Evolutionary conservation across 2,329 filamentous ascomycete species (phyloP).

Genomic region (Arthrobotrys conoides): DNA sequence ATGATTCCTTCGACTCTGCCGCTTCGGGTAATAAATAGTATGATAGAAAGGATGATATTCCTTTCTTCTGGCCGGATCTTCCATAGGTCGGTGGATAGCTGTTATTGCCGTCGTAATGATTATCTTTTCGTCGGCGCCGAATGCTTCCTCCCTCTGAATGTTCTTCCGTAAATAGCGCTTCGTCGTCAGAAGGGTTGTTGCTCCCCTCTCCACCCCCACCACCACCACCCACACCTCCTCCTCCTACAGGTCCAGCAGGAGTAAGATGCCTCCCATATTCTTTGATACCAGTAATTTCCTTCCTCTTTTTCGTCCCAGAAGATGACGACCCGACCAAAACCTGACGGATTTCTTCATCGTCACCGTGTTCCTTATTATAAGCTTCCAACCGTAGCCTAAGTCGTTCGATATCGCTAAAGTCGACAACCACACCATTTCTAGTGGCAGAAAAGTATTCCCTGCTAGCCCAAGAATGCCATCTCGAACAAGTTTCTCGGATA

Average conservation of each 20-base stretch:
- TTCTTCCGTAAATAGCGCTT: conserved; percentile 50
- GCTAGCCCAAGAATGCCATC: conserved; percentile 60
- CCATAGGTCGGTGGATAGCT: background rate
- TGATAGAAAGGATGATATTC: conserved; percentile 56
- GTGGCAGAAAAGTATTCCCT: conserved; percentile 58
- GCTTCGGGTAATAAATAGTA: conserved; percentile 56
- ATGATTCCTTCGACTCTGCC: conserved; percentile 54
- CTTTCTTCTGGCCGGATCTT: conserved; percentile 32
- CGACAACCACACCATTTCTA: conserved; percentile 49
- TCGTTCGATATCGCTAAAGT: conserved; percentile 56
- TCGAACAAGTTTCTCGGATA: conserved; percentile 50
- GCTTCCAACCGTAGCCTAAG: conserved; percentile 46
- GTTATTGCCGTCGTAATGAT: background rate
- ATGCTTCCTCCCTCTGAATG: conserved; percentile 50
- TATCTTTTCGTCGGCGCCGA: conserved; percentile 31
- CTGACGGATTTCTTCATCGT: conserved; percentile 39
- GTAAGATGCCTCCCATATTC: conserved; percentile 14
- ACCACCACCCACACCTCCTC: background rate
- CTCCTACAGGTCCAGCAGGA: background rate
- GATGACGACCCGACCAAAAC: conserved; percentile 9
- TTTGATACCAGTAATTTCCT: background rate
- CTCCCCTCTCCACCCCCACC: conserved; percentile 17
- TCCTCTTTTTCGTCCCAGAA: conserved; percentile 6
- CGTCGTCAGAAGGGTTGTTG: conserved; percentile 48
- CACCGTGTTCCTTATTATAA: conserved; percentile 52